Percentiles rank a stretch among this genome's conserved stretches.
Conservation (phyloP, 305 asterid genomes). For the Fraxinus albicans region DNA sequence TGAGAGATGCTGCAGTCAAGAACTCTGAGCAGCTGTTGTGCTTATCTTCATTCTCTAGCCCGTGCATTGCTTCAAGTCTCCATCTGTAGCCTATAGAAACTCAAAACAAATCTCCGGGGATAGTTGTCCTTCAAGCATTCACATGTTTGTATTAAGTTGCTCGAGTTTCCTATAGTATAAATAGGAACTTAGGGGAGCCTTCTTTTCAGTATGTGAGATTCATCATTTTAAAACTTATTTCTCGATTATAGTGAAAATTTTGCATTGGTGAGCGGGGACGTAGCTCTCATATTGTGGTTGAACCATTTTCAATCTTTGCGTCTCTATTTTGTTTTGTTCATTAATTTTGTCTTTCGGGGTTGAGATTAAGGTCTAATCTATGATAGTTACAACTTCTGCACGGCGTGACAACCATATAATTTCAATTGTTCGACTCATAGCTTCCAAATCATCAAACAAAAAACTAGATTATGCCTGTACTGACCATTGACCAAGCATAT, state of each 20-base stretch:
- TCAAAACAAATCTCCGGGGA: not conserved
- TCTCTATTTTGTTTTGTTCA: not conserved
- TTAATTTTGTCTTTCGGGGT: not conserved
- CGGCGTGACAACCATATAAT: not conserved
- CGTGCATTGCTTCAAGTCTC: not conserved
- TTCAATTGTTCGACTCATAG: not conserved
- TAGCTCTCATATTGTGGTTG: not conserved
- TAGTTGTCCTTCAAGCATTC: not conserved
- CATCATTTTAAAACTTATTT: not conserved
- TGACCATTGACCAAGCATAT: not conserved
- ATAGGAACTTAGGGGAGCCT: not conserved
- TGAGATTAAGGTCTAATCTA: not conserved
- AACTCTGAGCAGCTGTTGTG: not conserved
- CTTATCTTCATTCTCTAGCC: not conserved
- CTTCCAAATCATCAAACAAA: not conserved
- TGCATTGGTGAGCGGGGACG: not conserved
- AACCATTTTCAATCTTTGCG: not conserved
- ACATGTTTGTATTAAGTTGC: not conserved
- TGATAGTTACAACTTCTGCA: not conserved
- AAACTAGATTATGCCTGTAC: not conserved
- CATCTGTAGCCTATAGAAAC: not conserved
- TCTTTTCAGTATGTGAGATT: not conserved
- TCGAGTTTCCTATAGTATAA: not conserved
- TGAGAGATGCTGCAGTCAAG: not conserved
- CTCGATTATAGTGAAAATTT: not conserved